These are phyloP conservation scores for Chlorella sp. DNA, from an alignment of 139 green algal genomes.

Conservation along the genomic window DNA sequence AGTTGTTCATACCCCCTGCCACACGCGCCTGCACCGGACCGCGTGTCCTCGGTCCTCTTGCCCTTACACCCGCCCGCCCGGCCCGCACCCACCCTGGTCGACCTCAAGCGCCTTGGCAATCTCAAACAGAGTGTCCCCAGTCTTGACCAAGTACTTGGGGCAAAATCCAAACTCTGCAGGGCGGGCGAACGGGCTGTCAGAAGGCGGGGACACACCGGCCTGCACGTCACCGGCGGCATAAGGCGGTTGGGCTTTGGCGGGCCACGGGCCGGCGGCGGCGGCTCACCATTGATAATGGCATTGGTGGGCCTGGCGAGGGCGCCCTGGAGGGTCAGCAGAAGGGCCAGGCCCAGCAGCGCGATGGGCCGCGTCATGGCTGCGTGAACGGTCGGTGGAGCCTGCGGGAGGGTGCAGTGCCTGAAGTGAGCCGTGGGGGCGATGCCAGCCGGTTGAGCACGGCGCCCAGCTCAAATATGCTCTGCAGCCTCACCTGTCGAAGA, in stretches of 20 bases:
- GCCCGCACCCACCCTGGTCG: not conserved
- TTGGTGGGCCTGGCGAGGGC: not conserved
- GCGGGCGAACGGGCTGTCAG: not conserved
- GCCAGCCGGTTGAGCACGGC: not conserved
- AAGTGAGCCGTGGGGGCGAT: not conserved
- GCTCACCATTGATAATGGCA: not conserved
- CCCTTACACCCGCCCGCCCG: not conserved
- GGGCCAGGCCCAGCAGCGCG: constrained; percentile 1
- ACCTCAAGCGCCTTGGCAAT: constrained; percentile 36
- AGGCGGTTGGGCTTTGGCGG: not conserved
- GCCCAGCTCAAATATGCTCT: too few species aligned
- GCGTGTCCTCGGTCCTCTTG: too few species aligned
- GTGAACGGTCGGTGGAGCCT: not conserved
- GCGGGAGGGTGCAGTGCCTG: not conserved
- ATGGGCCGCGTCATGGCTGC: not conserved
- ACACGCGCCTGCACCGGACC: too few species aligned
- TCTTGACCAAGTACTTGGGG: constrained; percentile 33
- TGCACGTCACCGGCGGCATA: not conserved
- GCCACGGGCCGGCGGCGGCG: not conserved
- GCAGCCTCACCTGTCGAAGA: not conserved
- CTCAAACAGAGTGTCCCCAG: constrained; percentile 30
- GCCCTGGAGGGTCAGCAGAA: not conserved
- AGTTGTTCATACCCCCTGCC: too few species aligned
- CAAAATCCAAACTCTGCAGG: constrained; percentile 35
- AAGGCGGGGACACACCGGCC: too few species aligned